Conservation (phyloP, 2,329 filamentous ascomycete genomes). For the Cephalotrichum gorgonifer region DNA sequence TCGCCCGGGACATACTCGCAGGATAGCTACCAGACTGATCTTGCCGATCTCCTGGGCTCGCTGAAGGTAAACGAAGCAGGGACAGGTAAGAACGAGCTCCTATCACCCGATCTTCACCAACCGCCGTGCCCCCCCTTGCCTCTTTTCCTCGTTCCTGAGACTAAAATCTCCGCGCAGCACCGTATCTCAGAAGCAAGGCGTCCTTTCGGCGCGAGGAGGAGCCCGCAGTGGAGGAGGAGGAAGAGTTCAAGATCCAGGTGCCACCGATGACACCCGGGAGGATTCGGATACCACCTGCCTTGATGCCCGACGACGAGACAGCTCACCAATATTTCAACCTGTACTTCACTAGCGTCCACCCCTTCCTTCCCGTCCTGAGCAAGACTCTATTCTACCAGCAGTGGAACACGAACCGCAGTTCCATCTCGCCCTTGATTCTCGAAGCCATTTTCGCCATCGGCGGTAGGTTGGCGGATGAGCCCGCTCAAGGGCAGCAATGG, state of each 20-base stretch:
- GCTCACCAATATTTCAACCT: conserved; percentile 79
- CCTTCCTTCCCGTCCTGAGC: conserved; percentile 84
- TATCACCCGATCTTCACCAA: background rate
- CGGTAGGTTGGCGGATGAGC: conserved; percentile 72
- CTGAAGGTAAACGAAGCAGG: conserved; percentile 81
- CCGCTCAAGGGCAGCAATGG: conserved; percentile 82
- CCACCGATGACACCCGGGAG: conserved; percentile 60
- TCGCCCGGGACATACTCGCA: conserved; percentile 43
- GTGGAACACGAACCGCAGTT: conserved; percentile 73
- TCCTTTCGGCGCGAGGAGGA: conserved; percentile 42
- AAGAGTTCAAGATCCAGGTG: conserved; percentile 62
- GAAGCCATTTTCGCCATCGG: conserved; percentile 89
- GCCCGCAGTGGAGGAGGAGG: conserved; percentile 60
- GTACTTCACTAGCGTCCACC: conserved; percentile 84
- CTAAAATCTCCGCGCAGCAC: conserved; percentile 42
- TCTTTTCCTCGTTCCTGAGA: background rate
- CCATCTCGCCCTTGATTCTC: conserved; percentile 78
- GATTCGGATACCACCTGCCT: conserved; percentile 78
- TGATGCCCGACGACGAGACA: conserved; percentile 84
- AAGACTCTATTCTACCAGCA: conserved; percentile 75
- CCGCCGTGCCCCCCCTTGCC: background rate
- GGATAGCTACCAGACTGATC: conserved; percentile 58
- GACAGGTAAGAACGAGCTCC: conserved; percentile 50
- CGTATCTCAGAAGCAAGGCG: conserved; percentile 65
- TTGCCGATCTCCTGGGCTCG: conserved; percentile 74